Base-by-base conservation (phyloP, 2,329 filamentous ascomycete species). In the Dothistroma septosporum region DNA sequence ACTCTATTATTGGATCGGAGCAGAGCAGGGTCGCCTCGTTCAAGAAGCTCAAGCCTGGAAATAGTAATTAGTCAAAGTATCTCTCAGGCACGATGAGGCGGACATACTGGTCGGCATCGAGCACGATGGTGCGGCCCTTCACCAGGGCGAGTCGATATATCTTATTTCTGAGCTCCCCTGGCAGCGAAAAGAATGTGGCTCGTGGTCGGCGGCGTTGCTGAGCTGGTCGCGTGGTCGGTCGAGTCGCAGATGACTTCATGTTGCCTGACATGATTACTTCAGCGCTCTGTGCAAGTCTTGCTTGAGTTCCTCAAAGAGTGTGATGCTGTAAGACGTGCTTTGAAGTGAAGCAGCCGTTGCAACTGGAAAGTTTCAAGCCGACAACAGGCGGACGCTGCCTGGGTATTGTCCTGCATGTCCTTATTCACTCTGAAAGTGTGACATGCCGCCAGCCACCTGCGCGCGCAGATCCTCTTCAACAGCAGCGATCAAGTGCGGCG, bases 101-200 rank as follows among this genome's bases (percentile, higher is more conserved):
- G 41, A 28, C 56, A 19, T 52, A 58, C 56, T 24, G 28, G 12
- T 53, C 16, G 9, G 31, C 47, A 33, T 52, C 14, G 24, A 59
- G 22, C 7, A 5, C 12, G 14, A 47, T 22, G n/a, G 32, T 31
- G 16, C 24, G 10, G 10, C 22, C 16, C 19, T 53, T 11, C 7
- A 31, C 22, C 0, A 59, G 31, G 14, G 9, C n/a, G 10, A 53
- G 21, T 19, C 33, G 22, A 22, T 54, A 53, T 12, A 53, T 41
- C 7, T 10, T 48, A 21, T 59, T 59, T 10, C 57, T 8, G 7
- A 58, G 48, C 24, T 59, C 49, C n/a, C 57, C 57, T 46, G 50
- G 50, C 21, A 53, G 31, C 10, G 28, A 33, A 28, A 35, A 53
- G 31, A 53, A 53, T 12, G 19, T 52, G 8, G 22, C 19, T 4